Evolutionary conservation across 2,329 filamentous ascomycete species (phyloP).

Genomic region (Teratosphaeria pseudoeucalypti): DNA sequence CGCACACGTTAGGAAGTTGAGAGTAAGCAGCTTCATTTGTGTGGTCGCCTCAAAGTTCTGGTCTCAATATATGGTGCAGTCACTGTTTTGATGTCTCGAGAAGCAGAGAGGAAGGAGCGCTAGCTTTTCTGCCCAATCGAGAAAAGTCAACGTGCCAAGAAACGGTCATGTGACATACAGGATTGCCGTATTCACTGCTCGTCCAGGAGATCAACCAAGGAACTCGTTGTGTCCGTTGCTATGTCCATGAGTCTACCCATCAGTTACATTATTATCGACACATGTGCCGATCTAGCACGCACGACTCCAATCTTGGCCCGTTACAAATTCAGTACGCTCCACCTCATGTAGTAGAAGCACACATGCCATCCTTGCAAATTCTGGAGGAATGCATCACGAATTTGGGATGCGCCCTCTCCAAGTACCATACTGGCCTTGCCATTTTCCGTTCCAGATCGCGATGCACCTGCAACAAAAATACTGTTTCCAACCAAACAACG

Average conservation of each 20-base stretch:
- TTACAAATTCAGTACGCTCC: not conserved
- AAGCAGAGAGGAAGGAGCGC: not conserved
- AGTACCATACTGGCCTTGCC: not conserved
- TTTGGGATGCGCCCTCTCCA: not conserved
- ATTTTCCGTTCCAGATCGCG: not conserved
- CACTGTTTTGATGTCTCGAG: not conserved
- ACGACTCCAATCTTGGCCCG: not conserved
- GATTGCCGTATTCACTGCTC: not conserved
- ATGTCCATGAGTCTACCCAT: not conserved
- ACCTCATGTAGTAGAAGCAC: not conserved
- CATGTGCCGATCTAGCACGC: not conserved
- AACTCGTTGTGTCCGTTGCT: not conserved
- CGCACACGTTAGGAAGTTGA: conserved; percentile 94
- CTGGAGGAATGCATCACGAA: not conserved
- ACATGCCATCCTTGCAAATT: not conserved
- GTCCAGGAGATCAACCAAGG: not conserved
- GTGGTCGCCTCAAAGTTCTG: not conserved
- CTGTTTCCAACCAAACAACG: not conserved
- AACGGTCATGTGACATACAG: not conserved
- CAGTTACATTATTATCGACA: not conserved
- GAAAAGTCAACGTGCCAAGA: not conserved
- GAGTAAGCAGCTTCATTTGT: conserved; percentile 83
- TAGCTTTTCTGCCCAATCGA: not conserved
- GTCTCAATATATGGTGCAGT: not conserved
- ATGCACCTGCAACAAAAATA: not conserved